Evolutionary conservation across 345 rosid species (phyloP), one percentile per base, ranked within the genome.

Genomic region (Hypericum perforatum): DNA sequence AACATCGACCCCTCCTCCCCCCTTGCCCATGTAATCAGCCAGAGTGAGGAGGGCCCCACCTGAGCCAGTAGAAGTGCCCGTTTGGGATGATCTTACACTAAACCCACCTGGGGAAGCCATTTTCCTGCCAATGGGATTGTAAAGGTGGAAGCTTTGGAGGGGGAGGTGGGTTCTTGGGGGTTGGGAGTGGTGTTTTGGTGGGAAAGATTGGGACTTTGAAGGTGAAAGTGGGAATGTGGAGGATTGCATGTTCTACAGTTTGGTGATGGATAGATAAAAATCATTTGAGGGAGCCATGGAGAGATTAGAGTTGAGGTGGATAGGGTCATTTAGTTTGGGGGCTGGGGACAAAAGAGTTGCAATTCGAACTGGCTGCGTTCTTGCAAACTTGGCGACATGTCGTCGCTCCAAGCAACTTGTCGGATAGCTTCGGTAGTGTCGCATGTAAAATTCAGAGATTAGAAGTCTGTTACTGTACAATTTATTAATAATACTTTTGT

Each of bases 101-200:
- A 74, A 62, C 69, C 73, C 75, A 58, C 70, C 50, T 50, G 57
- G 58, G 63, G 89, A 78, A 64, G 81, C 76, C 94, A 78, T 86
- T 60, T 22, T 22, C 32, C 32, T 22, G 32, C 32, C 32, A 1
- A 40, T 64, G 32, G 74, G 62, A 15, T 67, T 45, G 39, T 7
- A 50, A 58, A 16, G 45, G 69, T 29, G 42, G 45, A 16, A 46
- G 59, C 16, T 69, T 46, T 12, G 39, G 10, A 22, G 14, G 37
- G 42, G 43, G 29, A 41, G 16, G 7, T 38, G 56, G 14, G 41
- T 10, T 16, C 45, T 60, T 39, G 15, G 53, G 32, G 14, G 37
- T 39, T 40, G 29, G 39, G 37, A 7, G 29, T 52, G 14, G 41
- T 10, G n/a, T 41, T 60, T 39, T 12, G 53, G 49, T 2, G 14